phyloP scores from a whole-genome alignment of 2,329 filamentous ascomycete species.

The Alternaria panax region DNA sequence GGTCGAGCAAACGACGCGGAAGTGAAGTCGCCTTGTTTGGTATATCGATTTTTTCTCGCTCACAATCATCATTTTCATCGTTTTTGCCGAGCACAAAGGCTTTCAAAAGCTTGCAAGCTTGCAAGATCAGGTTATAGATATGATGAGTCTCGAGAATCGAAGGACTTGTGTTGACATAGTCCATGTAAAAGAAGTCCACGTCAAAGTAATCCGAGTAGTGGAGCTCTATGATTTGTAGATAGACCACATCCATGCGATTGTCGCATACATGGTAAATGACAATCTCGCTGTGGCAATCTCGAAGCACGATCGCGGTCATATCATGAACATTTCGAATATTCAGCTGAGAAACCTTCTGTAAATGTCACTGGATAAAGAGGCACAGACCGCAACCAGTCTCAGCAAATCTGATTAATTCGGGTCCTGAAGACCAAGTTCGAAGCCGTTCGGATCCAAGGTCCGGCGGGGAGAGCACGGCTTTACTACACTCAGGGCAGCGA shows the following conservation, averaged over 20 bases:
- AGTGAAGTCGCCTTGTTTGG: background rate
- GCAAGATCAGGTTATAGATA: background rate
- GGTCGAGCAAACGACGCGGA: background rate
- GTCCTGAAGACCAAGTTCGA: background rate
- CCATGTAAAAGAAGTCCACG: background rate
- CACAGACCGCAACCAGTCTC: background rate
- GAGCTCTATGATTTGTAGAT: too few relatives aligned
- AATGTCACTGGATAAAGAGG: background rate
- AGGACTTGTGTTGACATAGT: background rate
- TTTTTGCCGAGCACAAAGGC: background rate
- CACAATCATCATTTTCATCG: background rate
- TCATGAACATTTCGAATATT: background rate
- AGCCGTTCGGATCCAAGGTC: background rate
- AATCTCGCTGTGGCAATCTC: background rate
- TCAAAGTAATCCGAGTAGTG: too few relatives aligned
- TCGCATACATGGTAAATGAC: background rate
- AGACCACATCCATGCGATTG: too few relatives aligned
- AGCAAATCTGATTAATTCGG: background rate
- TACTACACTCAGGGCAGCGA: background rate
- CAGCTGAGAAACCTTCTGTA: background rate
- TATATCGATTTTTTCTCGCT: background rate
- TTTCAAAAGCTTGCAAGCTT: background rate
- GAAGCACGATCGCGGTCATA: background rate
- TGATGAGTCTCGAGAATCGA: background rate
- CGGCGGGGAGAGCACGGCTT: background rate